Evolutionary conservation across 1,284 basidiomycete species (phyloP).

Genomic region (Rhizoctonia solani): DNA sequence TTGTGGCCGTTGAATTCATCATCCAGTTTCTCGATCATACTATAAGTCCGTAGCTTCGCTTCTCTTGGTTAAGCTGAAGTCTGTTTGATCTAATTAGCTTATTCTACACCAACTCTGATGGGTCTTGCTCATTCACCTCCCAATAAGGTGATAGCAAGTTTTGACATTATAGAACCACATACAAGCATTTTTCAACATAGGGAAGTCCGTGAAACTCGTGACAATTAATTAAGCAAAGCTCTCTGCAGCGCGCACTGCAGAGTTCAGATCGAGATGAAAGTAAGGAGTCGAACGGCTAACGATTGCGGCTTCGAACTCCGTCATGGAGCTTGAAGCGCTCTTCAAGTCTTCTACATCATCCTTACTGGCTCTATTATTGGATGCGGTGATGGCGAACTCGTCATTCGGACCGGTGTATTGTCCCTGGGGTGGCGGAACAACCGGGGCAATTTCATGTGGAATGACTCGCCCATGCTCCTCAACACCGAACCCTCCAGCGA

Average conservation of each 20-base stretch:
- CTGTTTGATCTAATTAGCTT: no score
- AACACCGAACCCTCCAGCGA: slow-evolving; percentile 84
- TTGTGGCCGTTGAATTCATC: no score
- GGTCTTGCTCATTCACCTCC: no score
- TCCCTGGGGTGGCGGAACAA: slow-evolving; percentile 59
- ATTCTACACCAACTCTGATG: neutral
- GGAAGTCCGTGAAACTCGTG: neutral
- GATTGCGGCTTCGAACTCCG: slow-evolving; percentile 47
- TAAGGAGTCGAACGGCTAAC: slow-evolving; percentile 67
- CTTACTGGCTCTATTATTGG: slow-evolving; percentile 8
- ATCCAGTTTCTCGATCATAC: no score
- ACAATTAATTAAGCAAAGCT: no score
- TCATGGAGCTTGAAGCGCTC: slow-evolving; percentile 36
- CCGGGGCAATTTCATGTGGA: slow-evolving; percentile 70
- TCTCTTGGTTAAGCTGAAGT: no score
- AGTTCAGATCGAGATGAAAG: slow-evolving; percentile 83
- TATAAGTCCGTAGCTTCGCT: no score
- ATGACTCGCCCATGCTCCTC: slow-evolving; percentile 52
- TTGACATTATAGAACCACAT: neutral
- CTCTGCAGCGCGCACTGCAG: slow-evolving; percentile 76
- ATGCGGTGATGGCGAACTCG: slow-evolving; percentile 37
- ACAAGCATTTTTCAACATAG: neutral
- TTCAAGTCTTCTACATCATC: slow-evolving; percentile 44
- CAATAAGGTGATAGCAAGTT: no score
- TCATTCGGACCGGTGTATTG: slow-evolving; percentile 36